phyloP scores from a whole-genome alignment of 306 rosid species.

The Psophocarpus tetragonolobus region DNA sequence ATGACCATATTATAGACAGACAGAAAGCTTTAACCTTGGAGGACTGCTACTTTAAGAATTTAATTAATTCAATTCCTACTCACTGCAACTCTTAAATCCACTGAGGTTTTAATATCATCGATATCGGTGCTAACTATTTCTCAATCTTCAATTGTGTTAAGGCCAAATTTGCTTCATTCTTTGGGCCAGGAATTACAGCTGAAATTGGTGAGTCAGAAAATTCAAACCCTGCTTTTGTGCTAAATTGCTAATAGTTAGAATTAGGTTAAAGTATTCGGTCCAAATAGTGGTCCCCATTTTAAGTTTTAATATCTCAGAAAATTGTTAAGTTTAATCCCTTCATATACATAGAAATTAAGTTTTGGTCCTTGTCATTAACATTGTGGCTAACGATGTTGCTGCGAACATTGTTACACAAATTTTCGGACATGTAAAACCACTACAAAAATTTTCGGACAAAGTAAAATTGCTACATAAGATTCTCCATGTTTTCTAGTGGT shows the following conservation, averaged over 20 bases:
- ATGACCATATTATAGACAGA: neutral
- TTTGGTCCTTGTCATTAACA: neutral
- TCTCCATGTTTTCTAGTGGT: neutral
- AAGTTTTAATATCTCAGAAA: neutral
- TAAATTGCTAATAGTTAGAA: neutral
- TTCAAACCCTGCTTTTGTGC: neutral
- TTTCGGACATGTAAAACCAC: neutral
- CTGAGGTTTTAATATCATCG: neutral
- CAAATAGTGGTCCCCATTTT: neutral
- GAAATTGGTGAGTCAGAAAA: constrained; percentile 72
- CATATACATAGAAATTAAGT: neutral
- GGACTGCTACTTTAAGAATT: constrained; percentile 15
- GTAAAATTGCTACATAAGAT: neutral
- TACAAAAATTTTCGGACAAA: neutral
- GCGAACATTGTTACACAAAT: neutral
- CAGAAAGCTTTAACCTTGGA: neutral
- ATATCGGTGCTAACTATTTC: constrained; percentile 20
- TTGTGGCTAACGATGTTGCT: neutral
- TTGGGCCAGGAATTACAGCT: constrained; percentile 94
- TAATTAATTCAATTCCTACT: constrained; percentile 10
- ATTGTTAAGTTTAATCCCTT: neutral
- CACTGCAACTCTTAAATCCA: constrained; percentile 1
- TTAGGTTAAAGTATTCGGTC: neutral
- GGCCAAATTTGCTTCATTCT: constrained; percentile 92
- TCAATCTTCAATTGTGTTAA: constrained; percentile 34